These are phyloP conservation scores for Penicillium sp. DNA, from an alignment of 2,329 filamentous ascomycete species.

Conservation along the genomic window DNA sequence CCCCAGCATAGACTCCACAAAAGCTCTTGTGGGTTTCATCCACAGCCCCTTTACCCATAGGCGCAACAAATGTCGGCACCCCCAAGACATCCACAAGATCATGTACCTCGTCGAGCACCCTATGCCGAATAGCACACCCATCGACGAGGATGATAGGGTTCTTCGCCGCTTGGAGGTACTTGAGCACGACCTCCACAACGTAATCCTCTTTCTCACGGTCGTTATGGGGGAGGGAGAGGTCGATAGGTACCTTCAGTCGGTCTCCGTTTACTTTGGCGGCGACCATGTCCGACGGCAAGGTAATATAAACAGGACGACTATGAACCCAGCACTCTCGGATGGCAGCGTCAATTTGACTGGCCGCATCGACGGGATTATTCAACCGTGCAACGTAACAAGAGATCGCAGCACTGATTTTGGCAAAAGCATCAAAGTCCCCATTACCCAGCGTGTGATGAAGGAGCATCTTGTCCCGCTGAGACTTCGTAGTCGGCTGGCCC, in stretches of 20 bases:
- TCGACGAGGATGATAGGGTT: constrained; percentile 53
- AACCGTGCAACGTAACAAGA: constrained; percentile 51
- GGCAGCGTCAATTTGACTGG: constrained; percentile 52
- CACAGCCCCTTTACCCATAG: constrained; percentile 51
- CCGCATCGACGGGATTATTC: constrained; percentile 44
- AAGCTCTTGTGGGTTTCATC: constrained; percentile 49
- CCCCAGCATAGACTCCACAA: constrained; percentile 49
- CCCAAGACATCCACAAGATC: constrained; percentile 43
- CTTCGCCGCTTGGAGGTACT: constrained; percentile 30
- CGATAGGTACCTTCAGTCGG: constrained; percentile 5
- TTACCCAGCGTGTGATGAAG: constrained; percentile 48
- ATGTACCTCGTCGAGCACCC: constrained; percentile 29
- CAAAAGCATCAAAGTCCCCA: constrained; percentile 41
- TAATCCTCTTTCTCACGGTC: constrained; percentile 10
- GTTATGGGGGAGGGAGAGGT: neutral
- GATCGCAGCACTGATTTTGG: constrained; percentile 49
- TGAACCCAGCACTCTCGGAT: constrained; percentile 53
- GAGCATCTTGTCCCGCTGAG: constrained; percentile 30
- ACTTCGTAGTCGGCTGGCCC: constrained; percentile 45
- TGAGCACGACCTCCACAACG: neutral
- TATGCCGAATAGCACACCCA: constrained; percentile 44
- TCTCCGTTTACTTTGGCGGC: constrained; percentile 12
- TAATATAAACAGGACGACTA: constrained; percentile 55
- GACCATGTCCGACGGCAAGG: constrained; percentile 56
- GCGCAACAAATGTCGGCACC: constrained; percentile 49